Conservation (phyloP, 2,329 filamentous ascomycete species). For the Fusarium equiseti region DNA sequence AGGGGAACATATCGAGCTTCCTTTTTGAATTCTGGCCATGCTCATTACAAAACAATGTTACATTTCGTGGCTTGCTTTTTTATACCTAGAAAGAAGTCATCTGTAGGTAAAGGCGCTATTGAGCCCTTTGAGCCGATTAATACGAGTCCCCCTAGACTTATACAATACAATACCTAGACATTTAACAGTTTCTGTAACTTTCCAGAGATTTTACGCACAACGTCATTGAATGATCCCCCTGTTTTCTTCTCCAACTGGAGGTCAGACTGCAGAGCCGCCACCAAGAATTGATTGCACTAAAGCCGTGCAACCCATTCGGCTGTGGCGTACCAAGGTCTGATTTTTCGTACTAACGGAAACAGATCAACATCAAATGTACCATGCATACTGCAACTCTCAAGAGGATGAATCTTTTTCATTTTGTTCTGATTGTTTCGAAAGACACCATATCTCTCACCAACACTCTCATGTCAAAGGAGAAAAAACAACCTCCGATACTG, state of each 20-base stretch:
- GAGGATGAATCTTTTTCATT: neutral
- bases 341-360: conserved; percentile 4
- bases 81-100: neutral
- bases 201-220: neutral
- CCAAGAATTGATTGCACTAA: neutral
- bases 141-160: neutral
- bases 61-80: conserved; percentile 15
- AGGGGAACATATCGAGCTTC: conserved; percentile 32
- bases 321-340: conserved; percentile 26
- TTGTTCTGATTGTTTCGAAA: neutral
- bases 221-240: neutral
- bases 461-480: conserved; percentile 4
- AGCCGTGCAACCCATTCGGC: conserved; percentile 19
- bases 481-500: conserved; percentile 22
- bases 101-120: neutral
- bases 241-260: conserved; percentile 10
- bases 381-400: neutral
- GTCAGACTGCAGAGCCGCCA: conserved; percentile 25
- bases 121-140: neutral
- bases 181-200: conserved; percentile 17
- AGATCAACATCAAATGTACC: neutral
- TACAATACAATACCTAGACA: neutral
- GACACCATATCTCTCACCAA: neutral
- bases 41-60: conserved; percentile 17
- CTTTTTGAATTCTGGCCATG: conserved; percentile 17